Conservation (phyloP, 805 yeast species). For the Yarrowia porcina region DNA sequence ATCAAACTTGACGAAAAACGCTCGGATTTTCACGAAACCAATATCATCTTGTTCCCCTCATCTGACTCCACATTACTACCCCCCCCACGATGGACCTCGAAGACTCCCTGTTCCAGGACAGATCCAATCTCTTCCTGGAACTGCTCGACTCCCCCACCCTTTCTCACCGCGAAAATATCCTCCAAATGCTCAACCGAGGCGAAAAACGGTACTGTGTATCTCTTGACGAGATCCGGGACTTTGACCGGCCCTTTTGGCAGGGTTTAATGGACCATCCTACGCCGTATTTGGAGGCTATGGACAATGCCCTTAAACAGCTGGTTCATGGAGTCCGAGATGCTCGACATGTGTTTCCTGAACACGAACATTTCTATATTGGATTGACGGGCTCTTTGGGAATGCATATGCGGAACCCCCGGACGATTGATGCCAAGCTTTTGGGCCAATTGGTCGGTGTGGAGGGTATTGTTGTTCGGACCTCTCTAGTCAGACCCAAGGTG, state of each 20-base stretch:
- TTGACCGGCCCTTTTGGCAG: conserved; percentile 71
- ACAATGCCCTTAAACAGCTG: conserved; percentile 77
- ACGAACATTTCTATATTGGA: conserved; percentile 67
- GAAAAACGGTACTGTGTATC: conserved; percentile 67
- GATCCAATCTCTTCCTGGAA: conserved; percentile 4
- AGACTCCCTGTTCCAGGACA: conserved; percentile 7
- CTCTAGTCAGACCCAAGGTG: conserved; percentile 88
- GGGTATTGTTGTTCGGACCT: conserved; percentile 93
- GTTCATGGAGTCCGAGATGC: conserved; percentile 68
- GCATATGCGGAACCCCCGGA: conserved; percentile 81
- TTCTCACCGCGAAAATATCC: conserved; percentile 53
- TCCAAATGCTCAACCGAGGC: conserved; percentile 66
- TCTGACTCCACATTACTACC: not conserved
- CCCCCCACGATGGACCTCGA: not conserved
- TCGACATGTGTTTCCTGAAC: conserved; percentile 53
- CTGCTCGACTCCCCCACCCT: not conserved
- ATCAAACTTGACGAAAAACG: not conserved
- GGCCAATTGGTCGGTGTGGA: conserved; percentile 84
- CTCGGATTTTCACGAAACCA: not conserved
- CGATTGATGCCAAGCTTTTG: conserved; percentile 70
- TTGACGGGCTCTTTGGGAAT: conserved; percentile 91
- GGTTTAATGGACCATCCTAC: conserved; percentile 76
- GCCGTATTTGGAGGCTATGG: conserved; percentile 84
- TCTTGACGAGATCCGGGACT: conserved; percentile 83
- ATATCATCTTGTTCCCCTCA: not conserved